Evolutionary conservation across 2,329 filamentous ascomycete genomes (phyloP), one percentile per base, ranked within the genome.

Genomic region (Fusarium dlaminii): DNA sequence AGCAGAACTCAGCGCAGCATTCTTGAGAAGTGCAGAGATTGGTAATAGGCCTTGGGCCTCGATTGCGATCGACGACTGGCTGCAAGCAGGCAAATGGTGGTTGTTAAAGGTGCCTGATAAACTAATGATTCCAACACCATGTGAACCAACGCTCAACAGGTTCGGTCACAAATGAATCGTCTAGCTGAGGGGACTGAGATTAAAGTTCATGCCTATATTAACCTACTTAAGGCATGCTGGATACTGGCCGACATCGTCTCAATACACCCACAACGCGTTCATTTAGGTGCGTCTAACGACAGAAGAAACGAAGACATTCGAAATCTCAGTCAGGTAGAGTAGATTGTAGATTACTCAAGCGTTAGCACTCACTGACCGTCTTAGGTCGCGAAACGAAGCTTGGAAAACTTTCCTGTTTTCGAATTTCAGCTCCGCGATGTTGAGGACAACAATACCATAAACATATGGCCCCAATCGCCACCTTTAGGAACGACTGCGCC

Each of bases 21-120:
- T 49, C 15, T 14, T 32, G 10, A 0, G 29, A 1, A 49, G 11
- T 18, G 22, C 46, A 2, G 46, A 49, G 15, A 49, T 0, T 3
- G 22, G 2, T 2, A 7, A 18, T 2, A n/a, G 29, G 15, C 22
- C 46, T 18, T 49, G 46, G 46, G 46, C 22, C 4, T 49, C 46
- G 0, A 32, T 49, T 13, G 46, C 0, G 0, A 32, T 49, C 1
- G 29, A 49, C 5, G 29, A 49, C 3, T 49, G 29, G 46, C 29
- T 49, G 0, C 46, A 4, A 0, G 29, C 46, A 9, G 15, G 29
- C 0, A n/a, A 32, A 14, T 49, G 46, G 46, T 49, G 46, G 29
- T 2, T 49, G 2, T 5, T 49, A 7, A 49, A 49, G 46, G 46
- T 45, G 1, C n/a, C 5, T 0, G 0, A 18, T 18, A 6, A 43